These are phyloP conservation scores for Colletotrichum camelliae DNA, from an alignment of 2,329 filamentous ascomycete genomes.

Conservation along the genomic window DNA sequence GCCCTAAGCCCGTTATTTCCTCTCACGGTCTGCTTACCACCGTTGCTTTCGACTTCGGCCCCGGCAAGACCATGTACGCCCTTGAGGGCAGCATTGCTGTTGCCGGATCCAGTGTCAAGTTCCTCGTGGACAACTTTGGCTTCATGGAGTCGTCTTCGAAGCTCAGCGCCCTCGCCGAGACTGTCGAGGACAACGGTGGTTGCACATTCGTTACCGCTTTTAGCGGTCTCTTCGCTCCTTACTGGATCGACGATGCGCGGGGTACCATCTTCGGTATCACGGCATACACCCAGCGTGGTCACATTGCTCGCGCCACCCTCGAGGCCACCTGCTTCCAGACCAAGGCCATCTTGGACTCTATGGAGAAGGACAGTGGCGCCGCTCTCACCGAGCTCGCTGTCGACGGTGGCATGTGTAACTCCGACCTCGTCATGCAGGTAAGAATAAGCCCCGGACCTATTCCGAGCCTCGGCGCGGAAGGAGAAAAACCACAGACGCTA, in stretches of 20 bases:
- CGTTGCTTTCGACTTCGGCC: slow-evolving; percentile 78
- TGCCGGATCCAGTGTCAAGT: slow-evolving; percentile 78
- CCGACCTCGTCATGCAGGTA: slow-evolving; percentile 77
- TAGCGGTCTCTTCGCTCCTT: slow-evolving; percentile 80
- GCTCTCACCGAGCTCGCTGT: slow-evolving; percentile 75
- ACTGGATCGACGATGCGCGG: slow-evolving; percentile 84
- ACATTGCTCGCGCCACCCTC: slow-evolving; percentile 80
- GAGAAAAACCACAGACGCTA: neutral
- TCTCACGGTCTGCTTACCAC: slow-evolving; percentile 78
- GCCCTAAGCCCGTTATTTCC: slow-evolving; percentile 79
- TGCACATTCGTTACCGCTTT: slow-evolving; percentile 82
- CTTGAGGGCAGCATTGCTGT: slow-evolving; percentile 81
- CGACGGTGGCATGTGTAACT: slow-evolving; percentile 85
- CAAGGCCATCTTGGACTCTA: slow-evolving; percentile 80
- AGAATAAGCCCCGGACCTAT: slow-evolving; percentile 7
- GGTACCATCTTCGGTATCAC: slow-evolving; percentile 83
- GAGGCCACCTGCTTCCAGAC: slow-evolving; percentile 86
- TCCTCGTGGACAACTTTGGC: slow-evolving; percentile 63
- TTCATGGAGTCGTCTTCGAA: slow-evolving; percentile 56
- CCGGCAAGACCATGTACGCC: slow-evolving; percentile 72
- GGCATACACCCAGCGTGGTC: slow-evolving; percentile 76
- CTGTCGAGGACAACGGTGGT: slow-evolving; percentile 71
- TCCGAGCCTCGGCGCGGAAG: slow-evolving; percentile 9
- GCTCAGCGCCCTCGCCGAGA: slow-evolving; percentile 51
- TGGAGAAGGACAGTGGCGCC: slow-evolving; percentile 82